phyloP scores from a whole-genome alignment of 805 yeast genomes.

The Tetrapisispora pingtungensis region DNA sequence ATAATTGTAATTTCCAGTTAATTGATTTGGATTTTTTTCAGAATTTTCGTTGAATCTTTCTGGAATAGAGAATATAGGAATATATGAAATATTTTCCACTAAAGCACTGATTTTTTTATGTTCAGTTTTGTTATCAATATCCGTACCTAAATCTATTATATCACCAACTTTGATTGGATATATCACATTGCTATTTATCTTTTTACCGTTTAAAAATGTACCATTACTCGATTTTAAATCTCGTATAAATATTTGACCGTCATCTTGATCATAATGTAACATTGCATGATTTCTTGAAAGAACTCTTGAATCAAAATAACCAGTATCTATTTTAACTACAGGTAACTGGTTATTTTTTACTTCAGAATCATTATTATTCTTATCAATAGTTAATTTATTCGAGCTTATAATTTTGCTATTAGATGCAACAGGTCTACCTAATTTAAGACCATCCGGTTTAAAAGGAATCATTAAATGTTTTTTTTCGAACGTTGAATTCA shows the following conservation, averaged over 20 bases:
- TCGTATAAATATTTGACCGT: slow-evolving; percentile 61
- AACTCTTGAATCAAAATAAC: slow-evolving; percentile 89
- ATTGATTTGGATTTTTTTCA: slow-evolving; percentile 6
- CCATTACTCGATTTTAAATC: slow-evolving; percentile 93
- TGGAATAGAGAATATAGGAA: neutral
- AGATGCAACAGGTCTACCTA: slow-evolving; percentile 74
- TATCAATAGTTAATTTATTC: slow-evolving; percentile 29
- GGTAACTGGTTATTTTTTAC: slow-evolving; percentile 3
- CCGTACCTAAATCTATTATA: slow-evolving; percentile 86
- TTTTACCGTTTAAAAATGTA: slow-evolving; percentile 73
- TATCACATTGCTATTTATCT: slow-evolving; percentile 46
- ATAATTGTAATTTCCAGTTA: neutral
- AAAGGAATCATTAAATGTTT: slow-evolving; percentile 74
- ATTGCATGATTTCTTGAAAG: slow-evolving; percentile 91
- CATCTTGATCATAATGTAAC: slow-evolving; percentile 55
- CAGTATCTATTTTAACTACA: slow-evolving; percentile 60
- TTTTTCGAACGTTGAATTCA: slow-evolving; percentile 73
- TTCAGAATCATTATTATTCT: slow-evolving; percentile 19
- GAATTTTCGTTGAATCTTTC: too few species aligned
- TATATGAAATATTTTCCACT: slow-evolving; percentile 55
- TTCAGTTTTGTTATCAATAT: slow-evolving; percentile 52
- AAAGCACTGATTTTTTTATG: slow-evolving; percentile 83
- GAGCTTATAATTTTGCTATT: neutral
- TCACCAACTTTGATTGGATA: slow-evolving; percentile 65
- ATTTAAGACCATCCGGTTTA: slow-evolving; percentile 69